phyloP scores from a whole-genome alignment of 768 basidiomycete species.

The Rhizopogon vulgaris region DNA sequence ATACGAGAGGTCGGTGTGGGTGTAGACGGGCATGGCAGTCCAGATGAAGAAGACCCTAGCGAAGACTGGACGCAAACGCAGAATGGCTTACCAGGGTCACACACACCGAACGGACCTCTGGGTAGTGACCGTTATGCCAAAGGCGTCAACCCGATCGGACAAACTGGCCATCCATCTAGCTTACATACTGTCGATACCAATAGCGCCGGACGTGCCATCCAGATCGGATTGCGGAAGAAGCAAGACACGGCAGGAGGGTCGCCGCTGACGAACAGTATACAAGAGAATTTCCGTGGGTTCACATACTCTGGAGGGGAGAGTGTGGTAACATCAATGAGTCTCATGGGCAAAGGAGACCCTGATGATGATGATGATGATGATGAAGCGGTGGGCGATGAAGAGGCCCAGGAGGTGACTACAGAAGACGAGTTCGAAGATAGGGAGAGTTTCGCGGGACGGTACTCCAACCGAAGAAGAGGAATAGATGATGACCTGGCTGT shows the following conservation, averaged over 20 bases:
- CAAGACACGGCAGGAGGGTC: slow-evolving; percentile 46
- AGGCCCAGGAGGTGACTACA: slow-evolving; percentile 43
- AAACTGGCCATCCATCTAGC: neutral
- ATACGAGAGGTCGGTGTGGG: slow-evolving; percentile 63
- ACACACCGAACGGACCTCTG: slow-evolving; percentile 73
- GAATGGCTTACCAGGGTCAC: slow-evolving; percentile 32
- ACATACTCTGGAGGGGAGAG: slow-evolving; percentile 79
- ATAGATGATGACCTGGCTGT: slow-evolving; percentile 28
- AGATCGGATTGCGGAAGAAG: slow-evolving; percentile 46
- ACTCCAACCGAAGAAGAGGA: slow-evolving; percentile 52
- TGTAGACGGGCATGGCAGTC: slow-evolving; percentile 36
- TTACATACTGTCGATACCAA: slow-evolving; percentile 12
- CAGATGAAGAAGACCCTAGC: slow-evolving; percentile 62
- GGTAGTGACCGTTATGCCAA: slow-evolving; percentile 46
- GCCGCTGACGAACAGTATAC: slow-evolving; percentile 85
- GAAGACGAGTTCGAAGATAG: slow-evolving; percentile 77
- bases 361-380: slow-evolving; percentile 26
- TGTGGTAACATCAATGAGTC: slow-evolving; percentile 40
- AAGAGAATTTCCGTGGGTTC: slow-evolving; percentile 96
- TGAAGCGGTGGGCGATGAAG: slow-evolving; percentile 45
- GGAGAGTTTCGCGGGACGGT: slow-evolving; percentile 58
- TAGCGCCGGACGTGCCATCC: slow-evolving; percentile 31
- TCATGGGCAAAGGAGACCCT: slow-evolving; percentile 26
- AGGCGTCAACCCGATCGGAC: slow-evolving; percentile 7
- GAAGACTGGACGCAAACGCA: slow-evolving; percentile 48